A percentile compares a stretch with the other conserved stretches of the same genome.
phyloP scores from a whole-genome alignment of 495 filamentous ascomycete genomes.

The Massariosphaeria phaeospora region DNA sequence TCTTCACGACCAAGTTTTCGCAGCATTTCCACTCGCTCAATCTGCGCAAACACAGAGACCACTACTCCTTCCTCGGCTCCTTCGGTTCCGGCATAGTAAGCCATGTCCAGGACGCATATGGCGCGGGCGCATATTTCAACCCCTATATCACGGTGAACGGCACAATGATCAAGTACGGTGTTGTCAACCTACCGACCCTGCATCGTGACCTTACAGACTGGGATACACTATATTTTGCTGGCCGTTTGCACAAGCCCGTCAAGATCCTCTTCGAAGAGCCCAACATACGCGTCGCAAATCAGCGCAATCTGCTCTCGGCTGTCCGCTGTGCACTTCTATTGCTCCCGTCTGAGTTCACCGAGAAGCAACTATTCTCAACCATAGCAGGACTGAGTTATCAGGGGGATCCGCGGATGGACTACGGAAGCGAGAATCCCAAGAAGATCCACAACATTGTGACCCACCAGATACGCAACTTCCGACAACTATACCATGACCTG shows the following conservation, averaged over 20 bases:
- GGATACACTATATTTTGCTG: slow-evolving; percentile 90
- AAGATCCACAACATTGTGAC: slow-evolving; percentile 93
- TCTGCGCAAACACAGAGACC: slow-evolving; percentile 77
- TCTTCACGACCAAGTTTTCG: slow-evolving; percentile 90
- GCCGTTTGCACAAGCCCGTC: slow-evolving; percentile 92
- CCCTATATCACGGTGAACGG: slow-evolving; percentile 94
- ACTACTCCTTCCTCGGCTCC: slow-evolving; percentile 83
- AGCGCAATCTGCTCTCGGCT: slow-evolving; percentile 88
- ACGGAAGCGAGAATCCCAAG: slow-evolving; percentile 81
- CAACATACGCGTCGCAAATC: slow-evolving; percentile 83
- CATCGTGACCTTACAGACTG: slow-evolving; percentile 78
- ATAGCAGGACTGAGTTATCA: slow-evolving; percentile 90
- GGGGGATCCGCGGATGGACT: slow-evolving; percentile 86
- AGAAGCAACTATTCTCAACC: slow-evolving; percentile 79
- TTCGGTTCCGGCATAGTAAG: slow-evolving; percentile 80
- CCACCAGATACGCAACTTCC: slow-evolving; percentile 85
- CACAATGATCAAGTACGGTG: slow-evolving; percentile 93
- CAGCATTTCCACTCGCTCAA: slow-evolving; percentile 97
- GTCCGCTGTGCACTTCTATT: slow-evolving; percentile 83
- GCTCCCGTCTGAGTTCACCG: slow-evolving; percentile 76
- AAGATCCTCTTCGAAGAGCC: slow-evolving; percentile 95
- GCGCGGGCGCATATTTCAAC: slow-evolving; percentile 96
- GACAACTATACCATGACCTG: slow-evolving; percentile 80
- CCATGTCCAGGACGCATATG: slow-evolving; percentile 76
- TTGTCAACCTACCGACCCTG: slow-evolving; percentile 87